Evolutionary conservation across 768 basidiomycete genomes (phyloP), one percentile per base, ranked within the genome.

Genomic region (Suillus tomentosus): DNA sequence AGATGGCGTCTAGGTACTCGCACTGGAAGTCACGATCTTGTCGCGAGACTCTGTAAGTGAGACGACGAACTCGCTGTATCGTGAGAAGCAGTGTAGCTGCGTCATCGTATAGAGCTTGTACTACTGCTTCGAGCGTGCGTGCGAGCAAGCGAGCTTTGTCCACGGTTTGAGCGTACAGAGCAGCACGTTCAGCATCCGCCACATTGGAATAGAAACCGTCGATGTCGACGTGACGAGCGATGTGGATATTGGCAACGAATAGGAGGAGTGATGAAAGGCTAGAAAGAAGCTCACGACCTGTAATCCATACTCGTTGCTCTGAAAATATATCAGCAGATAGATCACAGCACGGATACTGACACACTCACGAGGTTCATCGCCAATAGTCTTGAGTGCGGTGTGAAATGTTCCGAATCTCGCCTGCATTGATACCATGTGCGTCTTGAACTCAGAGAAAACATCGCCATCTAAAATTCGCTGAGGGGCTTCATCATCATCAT

Each of bases 161-260:
- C 3, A 95, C 88, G 22, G 87, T 86, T 66, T 86, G 82, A 15
- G 80, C 71, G 71, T 92, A 94, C 40, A 79, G 72, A 22, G 83
- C 78, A 67, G 85, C 84, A 27, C 79, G 71, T 8, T 81, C 73
- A 15, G 79, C 71, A 17, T 68, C 65, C 11, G 77, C 79, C 1
- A 80, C 77, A 36, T 85, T 82, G 65, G 83, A 80, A 34, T 80
- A 80, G 65, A 90, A 82, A 17, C 89, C 90, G 68, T 94, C 91
- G 64, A 95, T 85, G 72, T 95, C 95, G 65, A 96, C 87, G 72
- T 89, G 86, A 37, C 87, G 85, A 22, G 92, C 92, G 61, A 96
- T 76, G 73, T 95, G 88, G 65, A 95, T 82, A 66, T 92, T 87
- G 27, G 85, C 83, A 43, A 89, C 81, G 57, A 84, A 81, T 13